These are phyloP conservation scores for Stachybotrys elegans DNA, from an alignment of 2,329 filamentous ascomycete species.

Conservation along the genomic window DNA sequence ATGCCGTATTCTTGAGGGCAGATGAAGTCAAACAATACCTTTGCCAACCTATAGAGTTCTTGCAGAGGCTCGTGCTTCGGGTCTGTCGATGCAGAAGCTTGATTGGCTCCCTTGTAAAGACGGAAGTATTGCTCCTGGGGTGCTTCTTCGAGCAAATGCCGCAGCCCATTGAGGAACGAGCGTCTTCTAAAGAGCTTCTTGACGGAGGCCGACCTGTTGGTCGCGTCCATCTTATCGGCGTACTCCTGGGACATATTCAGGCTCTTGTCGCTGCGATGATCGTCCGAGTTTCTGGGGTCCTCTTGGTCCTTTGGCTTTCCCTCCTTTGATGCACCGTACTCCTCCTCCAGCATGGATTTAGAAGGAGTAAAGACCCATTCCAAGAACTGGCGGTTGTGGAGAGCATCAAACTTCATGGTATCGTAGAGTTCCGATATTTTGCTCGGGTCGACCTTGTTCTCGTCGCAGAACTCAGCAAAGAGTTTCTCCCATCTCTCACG, in stretches of 20 bases:
- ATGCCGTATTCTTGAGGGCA: slow-evolving; percentile 98
- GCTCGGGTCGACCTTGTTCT: slow-evolving; percentile 96
- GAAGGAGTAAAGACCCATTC: slow-evolving; percentile 97
- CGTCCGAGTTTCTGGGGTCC: slow-evolving; percentile 33
- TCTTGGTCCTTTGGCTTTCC: slow-evolving; percentile 37
- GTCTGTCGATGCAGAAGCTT: slow-evolving; percentile 69
- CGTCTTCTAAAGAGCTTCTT: slow-evolving; percentile 53
- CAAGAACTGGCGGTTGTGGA: slow-evolving; percentile 93
- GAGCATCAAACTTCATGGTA: slow-evolving; percentile 98
- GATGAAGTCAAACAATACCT: slow-evolving; percentile 96
- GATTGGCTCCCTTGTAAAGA: slow-evolving; percentile 72
- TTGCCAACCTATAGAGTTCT: slow-evolving; percentile 88
- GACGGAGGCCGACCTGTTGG: slow-evolving; percentile 27
- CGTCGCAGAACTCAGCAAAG: slow-evolving; percentile 92
- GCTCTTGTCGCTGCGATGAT: slow-evolving; percentile 19
- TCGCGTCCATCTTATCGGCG: slow-evolving; percentile 35
- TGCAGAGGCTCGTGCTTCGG: slow-evolving; percentile 81
- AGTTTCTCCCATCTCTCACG: slow-evolving; percentile 97
- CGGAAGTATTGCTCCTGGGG: slow-evolving; percentile 78
- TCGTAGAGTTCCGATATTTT: slow-evolving; percentile 98
- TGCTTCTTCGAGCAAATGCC: slow-evolving; percentile 48
- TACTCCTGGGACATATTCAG: slow-evolving; percentile 25
- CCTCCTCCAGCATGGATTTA: slow-evolving; percentile 70
- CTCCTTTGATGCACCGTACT: slow-evolving; percentile 41
- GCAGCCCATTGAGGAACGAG: slow-evolving; percentile 52